phyloP scores from a whole-genome alignment of 2,329 filamentous ascomycete species.

The Aspergillus quadricinctus region DNA sequence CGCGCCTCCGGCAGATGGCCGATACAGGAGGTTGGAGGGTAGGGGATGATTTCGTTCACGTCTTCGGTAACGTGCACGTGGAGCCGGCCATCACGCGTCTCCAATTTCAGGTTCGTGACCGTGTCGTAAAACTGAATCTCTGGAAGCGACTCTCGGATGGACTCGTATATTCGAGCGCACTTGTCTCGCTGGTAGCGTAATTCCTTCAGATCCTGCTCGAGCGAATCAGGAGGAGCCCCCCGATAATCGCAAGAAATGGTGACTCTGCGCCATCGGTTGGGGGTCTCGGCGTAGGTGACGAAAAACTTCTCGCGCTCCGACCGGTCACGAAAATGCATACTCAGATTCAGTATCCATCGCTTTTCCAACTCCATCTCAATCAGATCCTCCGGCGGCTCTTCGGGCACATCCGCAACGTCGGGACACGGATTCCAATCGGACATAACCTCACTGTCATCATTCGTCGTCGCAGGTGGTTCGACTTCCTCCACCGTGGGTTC shows the following conservation, averaged over 20 bases:
- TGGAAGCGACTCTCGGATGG: conserved; percentile 83
- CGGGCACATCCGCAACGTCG: conserved; percentile 23
- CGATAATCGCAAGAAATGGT: conserved; percentile 94
- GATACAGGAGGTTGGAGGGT: conserved; percentile 69
- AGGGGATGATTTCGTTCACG: conserved; percentile 87
- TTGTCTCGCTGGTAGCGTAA: conserved; percentile 87
- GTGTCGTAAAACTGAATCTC: conserved; percentile 96
- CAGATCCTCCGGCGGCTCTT: conserved; percentile 28
- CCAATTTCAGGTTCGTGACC: conserved; percentile 90
- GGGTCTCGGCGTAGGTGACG: conserved; percentile 81
- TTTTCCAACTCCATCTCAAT: conserved; percentile 79
- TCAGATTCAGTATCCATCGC: conserved; percentile 93
- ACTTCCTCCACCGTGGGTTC: conserved; percentile 29
- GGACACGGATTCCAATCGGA: conserved; percentile 26
- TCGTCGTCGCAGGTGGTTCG: conserved; percentile 18
- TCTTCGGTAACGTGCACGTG: conserved; percentile 99
- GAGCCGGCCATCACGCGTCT: conserved; percentile 80
- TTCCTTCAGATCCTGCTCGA: conserved; percentile 76
- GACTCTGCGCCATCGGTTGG: conserved; percentile 76
- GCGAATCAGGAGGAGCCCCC: conserved; percentile 69
- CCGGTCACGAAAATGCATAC: conserved; percentile 95
- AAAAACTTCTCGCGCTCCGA: conserved; percentile 97
- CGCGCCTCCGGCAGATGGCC: conserved; percentile 57
- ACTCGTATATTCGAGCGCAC: conserved; percentile 86
- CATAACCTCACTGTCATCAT: conserved; percentile 24